Conservation (phyloP, 805 yeast species). For the Naumovozyma castellii region DNA sequence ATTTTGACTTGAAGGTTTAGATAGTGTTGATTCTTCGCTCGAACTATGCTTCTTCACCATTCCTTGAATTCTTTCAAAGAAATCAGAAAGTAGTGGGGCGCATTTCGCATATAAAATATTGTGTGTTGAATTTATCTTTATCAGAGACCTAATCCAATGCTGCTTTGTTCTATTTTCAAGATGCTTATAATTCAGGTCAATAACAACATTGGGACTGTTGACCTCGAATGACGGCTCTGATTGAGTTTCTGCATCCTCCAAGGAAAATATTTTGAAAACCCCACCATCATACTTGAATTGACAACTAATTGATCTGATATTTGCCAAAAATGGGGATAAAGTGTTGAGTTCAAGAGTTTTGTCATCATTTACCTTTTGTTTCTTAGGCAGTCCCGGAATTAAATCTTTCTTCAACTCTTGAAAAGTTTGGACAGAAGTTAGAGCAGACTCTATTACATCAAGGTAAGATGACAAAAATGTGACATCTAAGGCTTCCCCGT, state of each 20-base stretch:
- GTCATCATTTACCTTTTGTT: neutral
- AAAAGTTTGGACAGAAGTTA: conserved; percentile 39
- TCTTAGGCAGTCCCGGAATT: neutral
- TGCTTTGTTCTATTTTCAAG: conserved; percentile 9
- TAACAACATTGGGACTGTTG: conserved; percentile 65
- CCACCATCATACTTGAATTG: conserved; percentile 62
- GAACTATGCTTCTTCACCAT: conserved; percentile 34
- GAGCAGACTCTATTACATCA: conserved; percentile 42
- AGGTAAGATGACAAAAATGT: conserved; percentile 50
- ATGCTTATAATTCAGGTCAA: conserved; percentile 43
- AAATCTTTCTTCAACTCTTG: conserved; percentile 26
- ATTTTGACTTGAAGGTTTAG: conserved; percentile 6
- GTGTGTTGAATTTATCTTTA: conserved; percentile 42
- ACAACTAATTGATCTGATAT: conserved; percentile 38
- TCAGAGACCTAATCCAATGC: conserved; percentile 23
- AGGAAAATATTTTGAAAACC: conserved; percentile 35
- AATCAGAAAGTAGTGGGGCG: conserved; percentile 65
- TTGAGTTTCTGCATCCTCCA: conserved; percentile 34
- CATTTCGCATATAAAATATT: conserved; percentile 65
- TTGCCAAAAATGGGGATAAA: conserved; percentile 18
- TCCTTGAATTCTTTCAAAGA: conserved; percentile 40
- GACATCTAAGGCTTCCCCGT: conserved; percentile 65
- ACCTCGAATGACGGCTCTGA: conserved; percentile 45
- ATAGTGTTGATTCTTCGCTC: conserved; percentile 1
- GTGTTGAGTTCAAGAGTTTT: conserved; percentile 3